Base-by-base conservation (phyloP, 2,329 filamentous ascomycete genomes). In the Fusarium sp. region DNA sequence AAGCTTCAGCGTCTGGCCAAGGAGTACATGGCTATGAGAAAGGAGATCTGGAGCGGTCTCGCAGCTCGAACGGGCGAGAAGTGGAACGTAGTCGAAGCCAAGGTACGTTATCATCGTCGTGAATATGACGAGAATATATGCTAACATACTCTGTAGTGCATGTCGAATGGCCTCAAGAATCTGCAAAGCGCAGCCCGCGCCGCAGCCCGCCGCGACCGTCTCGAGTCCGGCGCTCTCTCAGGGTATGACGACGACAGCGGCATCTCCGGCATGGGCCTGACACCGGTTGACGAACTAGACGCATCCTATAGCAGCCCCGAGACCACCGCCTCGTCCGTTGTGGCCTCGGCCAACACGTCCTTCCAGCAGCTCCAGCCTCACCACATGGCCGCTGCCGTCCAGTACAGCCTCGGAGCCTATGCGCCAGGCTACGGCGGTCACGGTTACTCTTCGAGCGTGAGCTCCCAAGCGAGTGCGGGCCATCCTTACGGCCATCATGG, bases 141-240 rank as follows among this genome's bases (percentile, higher is more conserved):
- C 58, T 73, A 38, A 77, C 41, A 10, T n/a, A 15, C 20, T 15
- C 2, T 24, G 24, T 73, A 95, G 93, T 94, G 92, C 83, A 93
- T 96, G 91, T 91, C 92, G 80, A 93, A 92, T 78, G 93, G 94
- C 39, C 85, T 95, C 76, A 95, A 95, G 84, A 95, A 93, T 81
- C 87, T 96, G 65, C 91, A 92, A 79, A 90, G 91, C 75, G 89
- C 90, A 58, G 87, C 91, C 72, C 89, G 92, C 70, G 88, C 91
- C 62, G 90, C 88, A 65, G 86, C 89, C 65, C 89, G 91, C 73
- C 91, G 91, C 77, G 91, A 91, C 83, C 89, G 89, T 68, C 83
- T 89, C 75, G 87, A 87, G 82, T 83, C 77, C 66, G 78, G 78
- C 72, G 79, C 78, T 75, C 71, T 81, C 61, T 78, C 80, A 81